Evolutionary conservation across 1,284 basidiomycete genomes (phyloP), one percentile per base, ranked within the genome.

Genomic region (Rhodotorula sp.): DNA sequence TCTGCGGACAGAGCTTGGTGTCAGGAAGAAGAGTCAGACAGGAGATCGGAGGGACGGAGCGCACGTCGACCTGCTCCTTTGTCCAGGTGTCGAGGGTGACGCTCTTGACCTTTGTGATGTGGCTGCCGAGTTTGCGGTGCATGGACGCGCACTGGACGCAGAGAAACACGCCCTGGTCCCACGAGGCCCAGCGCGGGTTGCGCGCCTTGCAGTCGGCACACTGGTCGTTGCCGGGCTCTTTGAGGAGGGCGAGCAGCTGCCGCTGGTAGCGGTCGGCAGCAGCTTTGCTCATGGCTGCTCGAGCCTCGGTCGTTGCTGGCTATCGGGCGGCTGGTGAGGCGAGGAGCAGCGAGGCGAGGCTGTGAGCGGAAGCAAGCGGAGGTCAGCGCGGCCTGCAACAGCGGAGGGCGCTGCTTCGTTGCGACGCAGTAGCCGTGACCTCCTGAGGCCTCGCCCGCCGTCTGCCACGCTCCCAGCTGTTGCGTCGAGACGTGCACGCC

Each of bases 61-160:
- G 27, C 62, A 74, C 71, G 58, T 81, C 80, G 50, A 81, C 81
- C 69, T 82, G 80, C 41, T 81, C 81, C 45, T 76, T 75, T 0
- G 80, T 77, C 81, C 81, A 82, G 0, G 77, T 79, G 66, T 82
- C 81, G 60, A 81, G 75, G 12, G 80, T 80, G 49, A 82, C 50
- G n/a, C 80, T 81, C 64, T 81, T 81, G 64, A 82, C 79, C 66
- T 82, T 81, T 34, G 76, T 77, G 65, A 82, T 77, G 67, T 81
- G 81, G 2, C 79, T 79, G 14, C 81, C 80, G 76, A 82, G 77
- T 71, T 81, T 81, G 46, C 81, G 78, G 61, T 82, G 81, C 49
- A 82, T 79, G 27, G 77, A 77, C 0, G 81, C 81, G 63, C 81
- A 82, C 52, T 70, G 64, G 3, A 74, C 73, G 64, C 75, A 76